Base-by-base conservation (phyloP, 805 yeast genomes). In the Millerozyma acaciae region DNA sequence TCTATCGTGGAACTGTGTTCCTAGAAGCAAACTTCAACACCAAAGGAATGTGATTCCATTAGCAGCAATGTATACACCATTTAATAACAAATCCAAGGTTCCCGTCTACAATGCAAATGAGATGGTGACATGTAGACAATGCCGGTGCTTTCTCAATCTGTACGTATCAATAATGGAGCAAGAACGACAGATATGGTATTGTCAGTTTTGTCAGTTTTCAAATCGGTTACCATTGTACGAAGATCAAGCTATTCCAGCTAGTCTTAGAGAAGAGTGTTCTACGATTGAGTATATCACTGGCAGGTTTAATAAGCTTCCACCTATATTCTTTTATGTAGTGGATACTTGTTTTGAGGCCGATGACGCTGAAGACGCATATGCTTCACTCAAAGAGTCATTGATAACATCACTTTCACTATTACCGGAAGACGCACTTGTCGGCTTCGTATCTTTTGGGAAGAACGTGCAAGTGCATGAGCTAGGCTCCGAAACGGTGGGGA, bases 1-100 rank as follows among this genome's bases (percentile, higher is more conserved):
- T 47, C 70, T 80, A 53, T 70, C 89, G 5, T 84, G 93, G 88
- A 82, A 80, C 51, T 60, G 65, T 7, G 55, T 79, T 9, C 84
- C 84, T 5, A 60, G 69, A 26, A 62, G 76, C n/a, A 72, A 69
- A 45, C 58, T 67, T 26, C 79, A 76, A 30, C 72, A 74, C 32
- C 62, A 67, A 20, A 53, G 80, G 32, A 65, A 73, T 31, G 65
- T 72, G 1, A 69, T 77, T 8, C 84, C 84, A 2, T 48, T 76
- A 20, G 78, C 79, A 0, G 66, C 79, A 21, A 43, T 77, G 28
- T 78, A 76, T 48, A 78, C 81, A 5, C 85, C 85, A 1, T 53
- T 78, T 40, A 71, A 72, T 52, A 68, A 62, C 28, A 65, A 70
- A 36, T 60, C 64, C 8, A 61, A 55, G 4, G 62, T 69, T 19